Base-by-base conservation (phyloP, 2,329 filamentous ascomycete genomes). In the Exserohilum rostratum region DNA sequence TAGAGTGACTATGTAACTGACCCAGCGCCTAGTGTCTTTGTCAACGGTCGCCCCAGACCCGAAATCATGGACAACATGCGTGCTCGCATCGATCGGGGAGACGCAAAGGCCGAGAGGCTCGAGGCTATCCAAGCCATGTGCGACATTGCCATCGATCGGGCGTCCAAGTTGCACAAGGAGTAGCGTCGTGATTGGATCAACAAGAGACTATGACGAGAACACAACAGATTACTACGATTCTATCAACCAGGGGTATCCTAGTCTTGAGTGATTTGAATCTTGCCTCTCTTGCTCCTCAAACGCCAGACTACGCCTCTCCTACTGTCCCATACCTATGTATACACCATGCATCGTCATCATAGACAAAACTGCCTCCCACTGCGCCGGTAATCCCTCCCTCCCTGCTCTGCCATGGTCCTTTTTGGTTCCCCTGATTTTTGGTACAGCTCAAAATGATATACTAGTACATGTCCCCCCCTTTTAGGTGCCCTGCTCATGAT, bases 101-200 rank as follows among this genome's bases (percentile, higher is more conserved):
- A 93, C 71, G 79, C 87, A 46, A 76, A 80, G 20, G 79, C 79
- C 13, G 93, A 97, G 77, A 85, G 91, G 57, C 73, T 79, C 51
- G 90, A 90, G 63, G 90, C 85, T 5, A 88, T 96, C 45, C 82
- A 89, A 82, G 91, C 93, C 35, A 96, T 97, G 90, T 91, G 91
- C 69, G 90, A 92, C 66, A 97, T 97, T 69, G 93, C 93, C 27
- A 84, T 85, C 46, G 91, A 96, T 68, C 84, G 93, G 44, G 90
- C 88, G 1, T 73, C 76, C 29, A 96, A 92, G 74, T 57, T 74
- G 9, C 59, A 67, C 13, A 53, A 55, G 4, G 59, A 47, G 38
- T 35, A 38, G 13, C 1, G 3, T 18, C 25, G 15, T 27, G 38
- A 3, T n/a, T 40, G 5, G 40, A 13, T 17, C 7, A n/a, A n/a